Evolutionary conservation across 1,284 basidiomycete species (phyloP), one percentile per base, ranked within the genome.

Genomic region (Ceratobasidium sp.): DNA sequence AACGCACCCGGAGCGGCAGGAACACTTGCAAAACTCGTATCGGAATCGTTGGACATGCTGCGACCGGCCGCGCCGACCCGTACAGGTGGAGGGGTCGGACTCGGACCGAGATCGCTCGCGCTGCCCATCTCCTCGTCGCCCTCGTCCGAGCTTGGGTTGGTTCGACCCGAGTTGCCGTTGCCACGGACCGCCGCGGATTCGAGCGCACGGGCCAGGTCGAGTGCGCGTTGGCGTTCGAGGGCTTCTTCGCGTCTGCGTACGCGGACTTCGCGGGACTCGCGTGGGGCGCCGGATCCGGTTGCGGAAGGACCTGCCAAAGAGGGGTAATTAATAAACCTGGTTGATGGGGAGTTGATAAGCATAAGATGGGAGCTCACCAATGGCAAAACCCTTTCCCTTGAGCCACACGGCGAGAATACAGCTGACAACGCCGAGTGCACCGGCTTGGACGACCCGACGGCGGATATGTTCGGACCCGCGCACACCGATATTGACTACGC

Each of bases 341-440:
- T 7, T 61, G 28, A 61, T 61, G 12, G 28, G 28, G n/a, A 68
- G 40, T 17, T 91, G 73, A 91, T 82, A 54, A 92, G 88, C n/a
- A 59, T 71, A 54, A 23, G 88, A 87, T 59, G 90, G 88, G 82
- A 91, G 80, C 61, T 91, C 93, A 65, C 90, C 92, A 28, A 94
- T 89, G 0, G 93, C 91, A 83, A 94, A 94, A 0, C 94, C 95
- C 82, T 56, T 94, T 82, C 91, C 90, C 13, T 92, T 92, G 61
- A 96, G 85, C 95, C 96, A 99, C 40, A 94, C 94, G 85, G 98
- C 96, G 46, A 99, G 89, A 44, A 99, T 95, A 82, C 95, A 95
- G 6, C 96, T 95, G 1, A 98, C 96, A 50, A 99, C 94, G 79
- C 98, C 96, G 23, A 99, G 88, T 1, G 97, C 96, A 38, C 97